Base-by-base conservation (phyloP, 108 stramenopile species). In the Cyclotella cryptica region DNA sequence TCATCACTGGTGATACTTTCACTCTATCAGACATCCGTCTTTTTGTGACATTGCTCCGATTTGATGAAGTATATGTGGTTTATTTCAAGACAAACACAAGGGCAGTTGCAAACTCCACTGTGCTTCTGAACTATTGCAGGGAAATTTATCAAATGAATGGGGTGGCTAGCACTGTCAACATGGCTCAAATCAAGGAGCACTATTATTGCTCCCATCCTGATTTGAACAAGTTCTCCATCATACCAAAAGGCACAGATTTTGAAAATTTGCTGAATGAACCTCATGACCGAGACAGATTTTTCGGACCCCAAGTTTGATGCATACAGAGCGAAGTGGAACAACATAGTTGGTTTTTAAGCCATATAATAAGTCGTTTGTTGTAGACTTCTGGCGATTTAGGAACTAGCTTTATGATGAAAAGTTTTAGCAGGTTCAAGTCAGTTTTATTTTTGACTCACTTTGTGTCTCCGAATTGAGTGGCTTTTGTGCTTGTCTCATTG, bases 1-100 rank as follows among this genome's bases (percentile, higher is more conserved):
- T 83, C 79, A 72, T 97, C 47, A 80, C 88, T 14, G 96, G 96
- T 35, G 85, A 92, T 74, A 67, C 49, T 27, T 70, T 99, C 69
- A 99, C 99, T 26, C 93, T 96, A 63, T 95, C 97, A 15, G 99
- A 99, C 76, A 84, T 99, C 43, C 88, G 99, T 47, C 88, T 98
- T 21, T 99, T 98, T 69, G 90, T 93, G 17, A 98, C 98, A 1
- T 72, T 98, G 52, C 77, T 93, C 45, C 92, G 99, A 26, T 98
- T 97, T 75, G 99, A 99, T 79, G 98, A 97, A 74, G 84, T 90
- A 18, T 97, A 96, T 68, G 79, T 78, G 28, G 85, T 96, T 22
- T 97, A 98, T 85, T 99, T 98, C 90, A 96, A 96, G 78, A 91
- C 94, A 77, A 98, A 96, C 77, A 89, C 92, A 29, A 76, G 90